Evolutionary conservation across 352 stramenopile genomes (phyloP).

Genomic region (Phytophthora tentaculata): DNA sequence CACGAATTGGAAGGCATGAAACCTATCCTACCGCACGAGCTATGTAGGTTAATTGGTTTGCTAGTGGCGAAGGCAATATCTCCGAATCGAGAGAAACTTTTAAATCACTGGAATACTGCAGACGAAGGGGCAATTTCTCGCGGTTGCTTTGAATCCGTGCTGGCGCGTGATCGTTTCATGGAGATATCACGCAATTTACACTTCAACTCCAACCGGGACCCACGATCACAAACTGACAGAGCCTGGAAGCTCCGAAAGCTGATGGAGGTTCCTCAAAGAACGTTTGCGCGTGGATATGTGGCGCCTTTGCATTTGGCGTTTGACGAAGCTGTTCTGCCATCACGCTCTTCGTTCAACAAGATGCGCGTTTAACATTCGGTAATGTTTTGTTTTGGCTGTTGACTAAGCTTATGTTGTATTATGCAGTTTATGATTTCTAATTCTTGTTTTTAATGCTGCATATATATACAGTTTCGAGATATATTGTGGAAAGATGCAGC

Average conservation of each 20-base stretch:
- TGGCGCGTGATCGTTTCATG: slow-evolving; percentile 18
- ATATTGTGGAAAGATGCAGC: slow-evolving; percentile 7
- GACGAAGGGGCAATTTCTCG: slow-evolving; percentile 13
- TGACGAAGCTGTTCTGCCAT: slow-evolving; percentile 25
- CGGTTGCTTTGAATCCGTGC: slow-evolving; percentile 13
- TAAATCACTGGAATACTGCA: slow-evolving; percentile 20
- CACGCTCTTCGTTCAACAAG: slow-evolving; percentile 25
- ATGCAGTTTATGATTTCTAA: slow-evolving; percentile 7
- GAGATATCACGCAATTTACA: slow-evolving; percentile 21
- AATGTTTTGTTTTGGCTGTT: slow-evolving; percentile 13
- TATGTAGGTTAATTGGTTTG: slow-evolving; percentile 10
- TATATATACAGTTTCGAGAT: slow-evolving; percentile 22
- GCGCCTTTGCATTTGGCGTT: slow-evolving; percentile 18
- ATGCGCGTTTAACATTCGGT: slow-evolving; percentile 24
- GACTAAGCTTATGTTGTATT: slow-evolving; percentile 10
- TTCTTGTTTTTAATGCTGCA: slow-evolving; percentile 14
- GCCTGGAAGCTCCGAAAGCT: slow-evolving; percentile 31
- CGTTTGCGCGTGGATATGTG: slow-evolving; percentile 7
- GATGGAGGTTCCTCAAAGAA: slow-evolving; percentile 15
- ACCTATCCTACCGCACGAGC: slow-evolving; percentile 10
- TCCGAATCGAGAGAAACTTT: slow-evolving; percentile 18
- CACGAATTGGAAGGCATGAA: too few relatives aligned
- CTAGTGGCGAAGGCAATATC: slow-evolving; percentile 10
- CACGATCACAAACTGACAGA: neutral
- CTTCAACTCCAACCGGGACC: slow-evolving; percentile 27